Percentiles rank a stretch among this genome's conserved stretches.
Conservation (phyloP, 2,329 filamentous ascomycete species). For the Alternaria sp. region DNA sequence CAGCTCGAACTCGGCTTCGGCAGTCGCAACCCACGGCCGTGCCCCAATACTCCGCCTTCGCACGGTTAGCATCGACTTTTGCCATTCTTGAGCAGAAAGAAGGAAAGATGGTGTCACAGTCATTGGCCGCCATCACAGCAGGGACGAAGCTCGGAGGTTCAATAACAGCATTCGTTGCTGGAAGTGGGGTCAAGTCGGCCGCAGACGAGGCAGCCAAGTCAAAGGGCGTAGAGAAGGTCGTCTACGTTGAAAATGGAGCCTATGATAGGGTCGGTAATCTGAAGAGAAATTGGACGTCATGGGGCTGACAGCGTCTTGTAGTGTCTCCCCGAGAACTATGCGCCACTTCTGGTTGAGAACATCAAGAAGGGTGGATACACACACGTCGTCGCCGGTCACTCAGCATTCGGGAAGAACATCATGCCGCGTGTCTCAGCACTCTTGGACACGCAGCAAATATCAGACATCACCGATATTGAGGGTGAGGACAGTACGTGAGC, state of each 20-base stretch:
- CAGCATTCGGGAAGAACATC: slow-evolving; percentile 95
- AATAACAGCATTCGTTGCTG: slow-evolving; percentile 87
- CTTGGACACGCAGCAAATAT: slow-evolving; percentile 90
- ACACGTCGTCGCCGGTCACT: slow-evolving; percentile 88
- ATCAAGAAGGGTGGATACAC: slow-evolving; percentile 95
- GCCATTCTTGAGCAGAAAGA: slow-evolving; percentile 92
- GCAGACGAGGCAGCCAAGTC: slow-evolving; percentile 89
- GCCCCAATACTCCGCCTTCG: slow-evolving; percentile 64
- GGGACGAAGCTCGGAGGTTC: slow-evolving; percentile 85
- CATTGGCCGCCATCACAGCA: slow-evolving; percentile 84
- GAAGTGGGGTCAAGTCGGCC: slow-evolving; percentile 74
- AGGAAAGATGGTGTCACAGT: slow-evolving; percentile 83
- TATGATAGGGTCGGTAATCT: slow-evolving; percentile 79
- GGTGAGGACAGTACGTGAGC: slow-evolving; percentile 75
- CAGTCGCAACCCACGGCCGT: slow-evolving; percentile 41
- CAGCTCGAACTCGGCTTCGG: slow-evolving; percentile 57
- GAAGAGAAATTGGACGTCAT: background rate
- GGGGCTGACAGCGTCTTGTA: slow-evolving; percentile 24
- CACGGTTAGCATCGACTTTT: slow-evolving; percentile 82
- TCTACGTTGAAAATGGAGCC: slow-evolving; percentile 84
- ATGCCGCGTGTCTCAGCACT: slow-evolving; percentile 91
- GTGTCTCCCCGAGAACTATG: slow-evolving; percentile 93
- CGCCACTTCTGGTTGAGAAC: slow-evolving; percentile 92
- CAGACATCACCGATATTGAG: slow-evolving; percentile 87
- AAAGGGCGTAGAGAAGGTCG: slow-evolving; percentile 88